Percentiles rank a stretch among this genome's conserved stretches.
These are phyloP conservation scores for Cutaneotrichosporon cyanovorans DNA, from an alignment of 1,284 basidiomycete species.

Conservation along the genomic window DNA sequence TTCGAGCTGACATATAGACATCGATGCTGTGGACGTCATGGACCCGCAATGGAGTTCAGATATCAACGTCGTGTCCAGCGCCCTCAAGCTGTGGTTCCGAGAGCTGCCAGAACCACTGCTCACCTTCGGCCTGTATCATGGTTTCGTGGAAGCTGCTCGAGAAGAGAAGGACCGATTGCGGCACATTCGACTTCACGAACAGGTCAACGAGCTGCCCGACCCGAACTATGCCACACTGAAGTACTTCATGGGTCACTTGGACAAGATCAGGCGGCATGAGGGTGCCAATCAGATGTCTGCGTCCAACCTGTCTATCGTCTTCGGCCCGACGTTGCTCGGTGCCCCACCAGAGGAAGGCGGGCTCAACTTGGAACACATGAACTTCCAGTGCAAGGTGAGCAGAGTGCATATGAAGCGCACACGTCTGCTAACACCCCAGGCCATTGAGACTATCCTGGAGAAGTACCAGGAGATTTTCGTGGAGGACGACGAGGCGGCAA, in stretches of 20 bases:
- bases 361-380: conserved; percentile 54
- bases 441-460: conserved; percentile 76
- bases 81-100: conserved; percentile 91
- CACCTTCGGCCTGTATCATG: conserved; percentile 73
- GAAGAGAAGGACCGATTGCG: conserved; percentile 88
- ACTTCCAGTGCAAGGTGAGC: conserved; percentile 59
- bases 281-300: conserved; percentile 84
- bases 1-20: conserved; percentile 52
- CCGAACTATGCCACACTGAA: conserved; percentile 97
- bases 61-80: conserved; percentile 91
- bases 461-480: conserved; percentile 82
- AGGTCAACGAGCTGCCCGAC: conserved; percentile 95
- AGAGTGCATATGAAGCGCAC: conserved; percentile 22
- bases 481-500: conserved; percentile 50
- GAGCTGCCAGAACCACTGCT: conserved; percentile 92
- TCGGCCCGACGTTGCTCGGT: conserved; percentile 89
- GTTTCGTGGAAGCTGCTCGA: conserved; percentile 91
- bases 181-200: conserved; percentile 90
- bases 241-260: conserved; percentile 87
- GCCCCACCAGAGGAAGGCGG: conserved; percentile 48
- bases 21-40: conserved; percentile 75
- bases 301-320: conserved; percentile 91
- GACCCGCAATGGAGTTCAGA: conserved; percentile 85
- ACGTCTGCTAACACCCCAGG: conserved; percentile 49
- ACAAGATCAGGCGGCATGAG: conserved; percentile 71